Conservation (phyloP, 495 filamentous ascomycete genomes). For the Hyaloscypha variabilis region DNA sequence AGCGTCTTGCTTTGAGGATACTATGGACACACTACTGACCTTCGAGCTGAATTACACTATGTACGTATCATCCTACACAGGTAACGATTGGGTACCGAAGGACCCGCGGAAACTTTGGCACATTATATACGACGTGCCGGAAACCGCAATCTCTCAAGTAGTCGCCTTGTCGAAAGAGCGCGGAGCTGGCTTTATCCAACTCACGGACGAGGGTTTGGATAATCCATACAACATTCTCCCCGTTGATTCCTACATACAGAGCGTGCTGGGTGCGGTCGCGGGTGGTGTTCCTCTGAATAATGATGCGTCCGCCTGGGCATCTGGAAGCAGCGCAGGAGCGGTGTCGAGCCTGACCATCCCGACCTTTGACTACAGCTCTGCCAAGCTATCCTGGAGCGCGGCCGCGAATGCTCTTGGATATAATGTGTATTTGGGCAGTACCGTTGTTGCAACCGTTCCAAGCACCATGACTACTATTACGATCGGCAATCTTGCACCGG, state of each 20-base stretch:
- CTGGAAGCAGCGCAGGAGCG: not conserved
- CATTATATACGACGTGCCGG: constrained; percentile 15
- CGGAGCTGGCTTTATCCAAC: constrained; percentile 8
- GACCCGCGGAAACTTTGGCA: constrained; percentile 14
- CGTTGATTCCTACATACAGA: constrained; percentile 8
- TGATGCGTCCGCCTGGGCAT: not conserved
- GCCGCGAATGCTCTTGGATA: not conserved
- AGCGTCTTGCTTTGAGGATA: constrained; percentile 9
- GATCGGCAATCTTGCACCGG: not conserved
- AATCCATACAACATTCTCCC: constrained; percentile 19
- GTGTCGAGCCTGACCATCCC: not conserved
- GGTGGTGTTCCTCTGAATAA: not conserved
- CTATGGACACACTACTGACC: constrained; percentile 5
- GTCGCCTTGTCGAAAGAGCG: not conserved
- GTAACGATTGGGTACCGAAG: constrained; percentile 3
- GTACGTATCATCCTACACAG: not conserved
- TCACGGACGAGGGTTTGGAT: constrained; percentile 2
- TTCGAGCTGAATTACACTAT: constrained; percentile 6
- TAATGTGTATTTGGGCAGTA: not conserved
- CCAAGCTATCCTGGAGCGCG: not conserved
- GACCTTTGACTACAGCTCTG: constrained; percentile 7
- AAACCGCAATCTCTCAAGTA: not conserved
- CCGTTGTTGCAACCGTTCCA: not conserved
- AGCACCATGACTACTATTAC: not conserved
- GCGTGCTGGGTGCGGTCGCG: not conserved